A percentile compares a stretch with the other conserved stretches of the same genome.
Conservation (phyloP, 192 early-diverging fungal species). For the Coemansia sp. region DNA sequence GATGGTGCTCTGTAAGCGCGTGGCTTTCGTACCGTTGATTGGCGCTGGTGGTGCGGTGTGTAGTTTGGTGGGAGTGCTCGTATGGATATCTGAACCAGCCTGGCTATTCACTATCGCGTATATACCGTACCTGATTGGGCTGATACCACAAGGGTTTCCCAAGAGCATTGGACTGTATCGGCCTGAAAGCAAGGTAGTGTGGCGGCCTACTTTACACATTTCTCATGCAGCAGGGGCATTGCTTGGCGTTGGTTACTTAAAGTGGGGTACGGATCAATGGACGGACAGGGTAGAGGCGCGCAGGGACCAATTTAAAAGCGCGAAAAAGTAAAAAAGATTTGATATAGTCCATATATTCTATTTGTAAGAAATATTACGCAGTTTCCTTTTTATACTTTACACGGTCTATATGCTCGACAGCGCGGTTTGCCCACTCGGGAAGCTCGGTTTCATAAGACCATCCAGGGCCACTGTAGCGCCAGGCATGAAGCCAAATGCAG, state of each 20-base stretch:
- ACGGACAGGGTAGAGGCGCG: not conserved
- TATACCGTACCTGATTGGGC: not conserved
- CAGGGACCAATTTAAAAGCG: not conserved
- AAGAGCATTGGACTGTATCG: not conserved
- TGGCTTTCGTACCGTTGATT: not conserved
- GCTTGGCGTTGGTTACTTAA: not conserved
- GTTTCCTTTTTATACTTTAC: conserved; percentile 28
- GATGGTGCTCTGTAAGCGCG: conserved; percentile 1
- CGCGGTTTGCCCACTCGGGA: conserved; percentile 80
- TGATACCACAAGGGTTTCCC: not conserved
- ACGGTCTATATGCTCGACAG: conserved; percentile 44
- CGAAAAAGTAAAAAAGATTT: not conserved
- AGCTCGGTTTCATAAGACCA: conserved; percentile 81
- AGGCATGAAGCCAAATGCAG: conserved; percentile 91
- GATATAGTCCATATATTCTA: not conserved
- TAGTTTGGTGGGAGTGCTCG: not conserved
- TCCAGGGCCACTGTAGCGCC: conserved; percentile 72
- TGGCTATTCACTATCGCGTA: not conserved
- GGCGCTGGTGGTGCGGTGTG: not conserved
- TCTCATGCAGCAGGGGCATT: not conserved
- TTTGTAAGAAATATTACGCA: not conserved
- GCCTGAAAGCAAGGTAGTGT: not conserved
- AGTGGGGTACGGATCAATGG: not conserved
- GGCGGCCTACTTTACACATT: not conserved
- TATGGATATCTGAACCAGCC: not conserved